phyloP scores from a whole-genome alignment of 768 basidiomycete species.

The Cystofilobasidium macerans region DNA sequence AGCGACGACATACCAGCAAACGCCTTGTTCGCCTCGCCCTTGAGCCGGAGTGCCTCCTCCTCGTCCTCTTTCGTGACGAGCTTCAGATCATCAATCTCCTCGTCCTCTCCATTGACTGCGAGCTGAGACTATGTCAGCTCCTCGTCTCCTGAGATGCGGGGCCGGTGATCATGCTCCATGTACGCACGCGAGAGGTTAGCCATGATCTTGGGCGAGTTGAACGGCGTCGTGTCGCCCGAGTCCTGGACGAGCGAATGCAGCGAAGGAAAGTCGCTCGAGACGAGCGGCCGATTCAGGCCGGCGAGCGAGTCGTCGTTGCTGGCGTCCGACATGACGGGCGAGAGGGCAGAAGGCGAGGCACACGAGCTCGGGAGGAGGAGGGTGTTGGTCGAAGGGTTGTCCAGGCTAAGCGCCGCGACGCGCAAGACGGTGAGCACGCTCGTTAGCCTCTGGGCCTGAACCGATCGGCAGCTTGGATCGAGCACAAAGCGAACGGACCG shows the following conservation, averaged over 20 bases:
- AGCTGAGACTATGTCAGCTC: not conserved
- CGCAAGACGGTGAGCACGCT: no score
- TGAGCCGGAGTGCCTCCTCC: conserved; percentile 57
- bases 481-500: no score
- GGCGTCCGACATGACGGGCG: not conserved
- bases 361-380: not conserved
- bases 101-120: conserved; percentile 23
- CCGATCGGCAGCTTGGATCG: no score
- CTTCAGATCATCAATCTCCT: conserved; percentile 23
- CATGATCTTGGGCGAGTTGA: conserved; percentile 23
- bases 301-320: not conserved
- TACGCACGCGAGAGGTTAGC: conserved; percentile 23
- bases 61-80: conserved; percentile 59
- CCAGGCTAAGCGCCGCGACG: no score
- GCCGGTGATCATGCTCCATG: no score
- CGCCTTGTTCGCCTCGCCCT: conserved; percentile 77
- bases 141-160: no score
- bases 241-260: not conserved
- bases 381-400: not conserved
- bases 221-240: conserved; percentile 14
- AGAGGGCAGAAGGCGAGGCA: not conserved
- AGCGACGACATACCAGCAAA: conserved; percentile 43
- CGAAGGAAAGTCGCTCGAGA: not conserved
- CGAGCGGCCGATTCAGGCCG: not conserved
- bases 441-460: no score